Percentiles rank a stretch among this genome's conserved stretches.
These are phyloP conservation scores for Oidiodendron maius DNA, from an alignment of 495 filamentous ascomycete species.

Conservation along the genomic window DNA sequence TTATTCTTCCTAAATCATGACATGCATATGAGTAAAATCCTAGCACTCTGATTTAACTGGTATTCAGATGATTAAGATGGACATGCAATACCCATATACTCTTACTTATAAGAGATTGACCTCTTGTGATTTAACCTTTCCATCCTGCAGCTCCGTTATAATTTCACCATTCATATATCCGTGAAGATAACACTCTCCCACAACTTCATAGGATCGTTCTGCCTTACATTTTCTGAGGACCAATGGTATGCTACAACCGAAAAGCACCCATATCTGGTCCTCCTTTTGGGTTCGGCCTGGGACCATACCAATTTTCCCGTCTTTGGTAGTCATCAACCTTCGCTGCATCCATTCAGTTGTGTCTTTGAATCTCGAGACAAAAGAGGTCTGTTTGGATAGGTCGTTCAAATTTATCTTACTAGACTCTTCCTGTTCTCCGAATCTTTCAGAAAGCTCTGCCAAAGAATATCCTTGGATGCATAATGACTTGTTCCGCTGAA, in stretches of 20 bases:
- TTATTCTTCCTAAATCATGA: no score
- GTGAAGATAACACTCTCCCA: constrained; percentile 9
- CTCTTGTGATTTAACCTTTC: neutral
- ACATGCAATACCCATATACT: no score
- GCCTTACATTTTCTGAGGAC: constrained; percentile 1
- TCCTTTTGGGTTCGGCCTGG: constrained; percentile 7
- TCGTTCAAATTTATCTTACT: neutral
- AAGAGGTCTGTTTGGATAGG: neutral
- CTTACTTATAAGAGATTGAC: constrained; percentile 1
- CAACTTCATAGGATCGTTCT: constrained; percentile 1
- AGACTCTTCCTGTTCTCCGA: neutral
- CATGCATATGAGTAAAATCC: no score
- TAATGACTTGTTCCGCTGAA: neutral
- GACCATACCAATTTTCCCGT: constrained; percentile 9
- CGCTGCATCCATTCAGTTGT: constrained; percentile 6
- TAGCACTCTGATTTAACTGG: no score
- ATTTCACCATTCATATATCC: constrained; percentile 12
- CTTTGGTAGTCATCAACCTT: constrained; percentile 4
- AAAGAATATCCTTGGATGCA: neutral
- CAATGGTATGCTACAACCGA: constrained; percentile 6
- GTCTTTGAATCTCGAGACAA: constrained; percentile 9
- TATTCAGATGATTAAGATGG: no score
- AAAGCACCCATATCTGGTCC: constrained; percentile 7
- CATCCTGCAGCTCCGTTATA: neutral
- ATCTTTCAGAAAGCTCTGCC: neutral